Conservation (phyloP, 1,139 yeast genomes). For the Candida sanyaensis region DNA sequence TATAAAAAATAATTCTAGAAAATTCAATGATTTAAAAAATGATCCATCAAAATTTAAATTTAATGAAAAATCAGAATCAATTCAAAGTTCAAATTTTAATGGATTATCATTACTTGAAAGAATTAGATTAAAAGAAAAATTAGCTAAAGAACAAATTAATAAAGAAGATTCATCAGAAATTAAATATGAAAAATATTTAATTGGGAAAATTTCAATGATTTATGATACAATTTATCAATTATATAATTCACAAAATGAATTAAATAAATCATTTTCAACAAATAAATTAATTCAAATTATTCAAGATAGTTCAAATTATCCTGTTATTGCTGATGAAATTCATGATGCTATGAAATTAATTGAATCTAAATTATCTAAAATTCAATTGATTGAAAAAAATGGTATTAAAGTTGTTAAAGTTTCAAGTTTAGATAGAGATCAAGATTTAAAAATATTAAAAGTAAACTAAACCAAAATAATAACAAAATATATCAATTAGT, state of each 20-base stretch:
- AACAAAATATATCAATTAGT: not conserved
- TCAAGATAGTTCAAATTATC: constrained; percentile 36
- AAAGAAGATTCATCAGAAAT: constrained; percentile 29
- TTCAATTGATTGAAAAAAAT: constrained; percentile 20
- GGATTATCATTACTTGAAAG: constrained; percentile 47
- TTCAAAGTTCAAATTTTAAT: constrained; percentile 19
- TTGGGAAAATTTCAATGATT: constrained; percentile 41
- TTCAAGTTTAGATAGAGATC: constrained; percentile 25
- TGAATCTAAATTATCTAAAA: constrained; percentile 19
- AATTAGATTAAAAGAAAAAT: constrained; percentile 36
- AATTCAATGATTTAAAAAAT: constrained; percentile 25
- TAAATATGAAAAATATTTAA: constrained; percentile 37
- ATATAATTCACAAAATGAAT: constrained; percentile 13
- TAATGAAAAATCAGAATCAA: constrained; percentile 24
- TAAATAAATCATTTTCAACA: constrained; percentile 24
- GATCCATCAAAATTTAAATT: constrained; percentile 33
- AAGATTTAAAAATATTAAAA: constrained; percentile 22
- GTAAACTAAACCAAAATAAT: not conserved
- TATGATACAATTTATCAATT: constrained; percentile 40
- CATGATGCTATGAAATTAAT: constrained; percentile 26
- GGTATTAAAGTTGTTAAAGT: constrained; percentile 31
- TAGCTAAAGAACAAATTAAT: constrained; percentile 14
- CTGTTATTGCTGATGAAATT: constrained; percentile 34
- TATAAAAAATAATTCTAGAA: constrained; percentile 5
- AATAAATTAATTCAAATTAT: constrained; percentile 27